Conservation (phyloP, 345 rosid genomes). For the Syzygium jambos region DNA sequence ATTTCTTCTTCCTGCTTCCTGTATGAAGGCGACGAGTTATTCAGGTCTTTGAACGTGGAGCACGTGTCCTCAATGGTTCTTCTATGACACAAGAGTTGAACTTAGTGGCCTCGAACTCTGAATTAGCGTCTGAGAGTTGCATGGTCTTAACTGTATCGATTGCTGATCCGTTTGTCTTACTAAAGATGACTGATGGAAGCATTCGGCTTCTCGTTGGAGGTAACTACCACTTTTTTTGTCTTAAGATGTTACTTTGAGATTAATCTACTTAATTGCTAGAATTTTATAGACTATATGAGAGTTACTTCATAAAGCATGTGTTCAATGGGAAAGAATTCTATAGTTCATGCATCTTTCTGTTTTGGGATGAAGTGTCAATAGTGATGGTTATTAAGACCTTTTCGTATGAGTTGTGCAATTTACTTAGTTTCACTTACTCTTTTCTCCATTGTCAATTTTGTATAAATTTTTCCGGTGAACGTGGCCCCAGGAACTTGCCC, state of each 20-base stretch:
- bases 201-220: conserved; percentile 92
- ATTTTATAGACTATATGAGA: not conserved
- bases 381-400: not conserved
- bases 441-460: not conserved
- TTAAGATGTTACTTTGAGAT: not conserved
- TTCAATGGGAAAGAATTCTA: not conserved
- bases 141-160: conserved; percentile 76
- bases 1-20: not conserved
- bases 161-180: conserved; percentile 84
- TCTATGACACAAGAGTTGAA: conserved; percentile 88
- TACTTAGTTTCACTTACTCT: not conserved
- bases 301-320: not conserved
- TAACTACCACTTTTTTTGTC: conserved; percentile 11
- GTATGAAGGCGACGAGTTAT: conserved; percentile 82
- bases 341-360: not conserved
- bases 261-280: not conserved
- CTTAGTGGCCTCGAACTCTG: conserved; percentile 66
- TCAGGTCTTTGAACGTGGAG: conserved; percentile 89
- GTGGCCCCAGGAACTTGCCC: not conserved
- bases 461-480: not conserved
- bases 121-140: conserved; percentile 59
- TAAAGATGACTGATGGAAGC: conserved; percentile 87
- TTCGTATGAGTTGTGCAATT: not conserved
- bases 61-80: conserved; percentile 92
- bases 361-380: not conserved